phyloP scores from a whole-genome alignment of 2,329 filamentous ascomycete genomes.

The Cercospora sojina region DNA sequence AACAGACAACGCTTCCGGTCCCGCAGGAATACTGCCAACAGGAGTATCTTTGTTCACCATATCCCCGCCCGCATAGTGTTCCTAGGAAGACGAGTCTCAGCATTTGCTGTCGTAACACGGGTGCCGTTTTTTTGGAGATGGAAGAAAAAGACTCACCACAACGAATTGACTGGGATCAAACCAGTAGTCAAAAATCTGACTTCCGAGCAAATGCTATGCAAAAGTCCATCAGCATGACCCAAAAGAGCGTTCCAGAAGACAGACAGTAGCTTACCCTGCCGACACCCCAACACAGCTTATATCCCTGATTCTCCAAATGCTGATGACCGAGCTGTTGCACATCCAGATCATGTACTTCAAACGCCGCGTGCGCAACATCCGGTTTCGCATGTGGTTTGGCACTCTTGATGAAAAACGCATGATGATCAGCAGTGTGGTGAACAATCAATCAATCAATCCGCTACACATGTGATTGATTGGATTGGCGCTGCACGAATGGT shows the following conservation, averaged over 20 bases:
- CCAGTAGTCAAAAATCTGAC: conserved; percentile 67
- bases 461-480: too few relatives aligned
- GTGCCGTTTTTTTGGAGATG: background rate
- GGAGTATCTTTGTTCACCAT: conserved; percentile 56
- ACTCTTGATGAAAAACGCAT: conserved; percentile 52
- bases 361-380: conserved; percentile 63
- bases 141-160: conserved; percentile 14
- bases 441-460: too few relatives aligned
- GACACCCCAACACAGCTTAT: conserved; percentile 66
- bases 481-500: too few relatives aligned
- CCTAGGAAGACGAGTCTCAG: background rate
- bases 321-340: conserved; percentile 67
- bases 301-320: conserved; percentile 62
- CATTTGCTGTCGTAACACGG: background rate
- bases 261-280: conserved; percentile 46
- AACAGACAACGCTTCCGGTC: conserved; percentile 32
- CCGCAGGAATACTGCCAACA: conserved; percentile 41
- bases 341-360: conserved; percentile 70
- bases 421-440: too few relatives aligned
- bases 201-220: conserved; percentile 64
- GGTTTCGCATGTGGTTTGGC: conserved; percentile 27
- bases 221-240: background rate
- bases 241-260: too few relatives aligned
- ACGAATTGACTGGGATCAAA: conserved; percentile 54
- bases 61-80: conserved; percentile 66